Evolutionary conservation across 495 filamentous ascomycete genomes (phyloP).

Genomic region (Antarctomyces pellizariae): DNA sequence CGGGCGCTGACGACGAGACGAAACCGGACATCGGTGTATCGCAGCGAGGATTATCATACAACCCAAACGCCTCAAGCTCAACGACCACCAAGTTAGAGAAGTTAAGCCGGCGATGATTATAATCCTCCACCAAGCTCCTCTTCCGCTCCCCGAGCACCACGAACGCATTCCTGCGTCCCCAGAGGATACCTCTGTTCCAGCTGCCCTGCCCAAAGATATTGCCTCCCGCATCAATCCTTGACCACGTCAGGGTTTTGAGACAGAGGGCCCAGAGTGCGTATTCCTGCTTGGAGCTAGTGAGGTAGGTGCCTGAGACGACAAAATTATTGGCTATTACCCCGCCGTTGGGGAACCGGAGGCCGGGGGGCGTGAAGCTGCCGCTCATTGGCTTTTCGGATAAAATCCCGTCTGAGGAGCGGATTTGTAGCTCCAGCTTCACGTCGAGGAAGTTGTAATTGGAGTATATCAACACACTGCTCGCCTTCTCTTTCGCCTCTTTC

Average conservation of each 20-base stretch:
- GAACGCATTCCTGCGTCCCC: constrained; percentile 80
- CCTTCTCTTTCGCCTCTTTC: constrained; percentile 32
- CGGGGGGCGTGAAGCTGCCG: constrained; percentile 66
- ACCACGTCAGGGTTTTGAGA: constrained; percentile 70
- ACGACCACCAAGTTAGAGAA: constrained; percentile 93
- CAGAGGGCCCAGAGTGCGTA: constrained; percentile 95
- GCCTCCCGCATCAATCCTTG: constrained; percentile 85
- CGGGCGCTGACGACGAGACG: constrained; percentile 53
- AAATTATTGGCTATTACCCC: constrained; percentile 87
- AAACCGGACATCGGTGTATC: constrained; percentile 56
- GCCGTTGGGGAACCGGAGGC: constrained; percentile 83
- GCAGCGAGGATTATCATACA: constrained; percentile 80
- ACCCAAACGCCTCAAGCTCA: constrained; percentile 85
- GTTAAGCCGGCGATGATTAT: constrained; percentile 93
- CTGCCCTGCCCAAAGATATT: constrained; percentile 85
- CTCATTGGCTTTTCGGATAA: constrained; percentile 76
- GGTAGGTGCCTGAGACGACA: constrained; percentile 86
- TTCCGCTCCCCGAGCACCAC: constrained; percentile 87
- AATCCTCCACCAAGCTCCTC: constrained; percentile 87
- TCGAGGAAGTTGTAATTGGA: constrained; percentile 98
- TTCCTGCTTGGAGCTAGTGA: constrained; percentile 94
- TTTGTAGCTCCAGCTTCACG: constrained; percentile 83
- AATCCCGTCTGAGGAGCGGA: constrained; percentile 63
- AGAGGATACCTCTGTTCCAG: constrained; percentile 87
- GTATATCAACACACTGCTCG: constrained; percentile 84